These are phyloP conservation scores for Seminavis robusta DNA, from an alignment of 108 stramenopile genomes.

Conservation along the genomic window DNA sequence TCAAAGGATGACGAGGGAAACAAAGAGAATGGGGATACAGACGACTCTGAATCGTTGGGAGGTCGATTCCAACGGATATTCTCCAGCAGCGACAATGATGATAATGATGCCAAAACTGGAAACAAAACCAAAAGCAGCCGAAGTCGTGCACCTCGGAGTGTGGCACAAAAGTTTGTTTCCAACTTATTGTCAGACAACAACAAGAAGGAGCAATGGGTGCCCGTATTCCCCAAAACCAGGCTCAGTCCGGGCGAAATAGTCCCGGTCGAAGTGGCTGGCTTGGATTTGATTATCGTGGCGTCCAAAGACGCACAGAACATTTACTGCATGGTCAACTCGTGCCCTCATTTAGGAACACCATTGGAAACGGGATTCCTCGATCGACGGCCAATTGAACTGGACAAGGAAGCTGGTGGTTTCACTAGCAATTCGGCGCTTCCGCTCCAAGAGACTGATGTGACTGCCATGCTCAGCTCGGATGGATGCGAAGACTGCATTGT, in stretches of 20 bases:
- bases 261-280: conserved; percentile 72
- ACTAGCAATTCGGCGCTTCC: background rate
- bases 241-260: conserved; percentile 88
- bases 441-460: conserved; percentile 31
- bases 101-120: too few relatives aligned
- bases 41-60: too few relatives aligned
- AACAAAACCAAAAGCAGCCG: too few relatives aligned
- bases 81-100: too few relatives aligned
- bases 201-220: conserved; percentile 71
- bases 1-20: too few relatives aligned
- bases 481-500: conserved; percentile 92
- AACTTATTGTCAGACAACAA: conserved; percentile 7
- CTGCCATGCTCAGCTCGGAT: conserved; percentile 37
- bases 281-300: conserved; percentile 73
- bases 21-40: too few relatives aligned
- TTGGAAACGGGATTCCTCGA: conserved; percentile 88
- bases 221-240: conserved; percentile 74
- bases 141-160: too few relatives aligned
- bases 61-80: too few relatives aligned
- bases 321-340: conserved; percentile 91
- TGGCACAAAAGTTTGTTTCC: conserved; percentile 18
- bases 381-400: conserved; percentile 51
- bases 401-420: too few relatives aligned
- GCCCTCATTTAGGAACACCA: conserved; percentile 96
- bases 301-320: conserved; percentile 67